phyloP scores from a whole-genome alignment of 2,329 filamentous ascomycete genomes.

The Ascochyta viciae-villosae region DNA sequence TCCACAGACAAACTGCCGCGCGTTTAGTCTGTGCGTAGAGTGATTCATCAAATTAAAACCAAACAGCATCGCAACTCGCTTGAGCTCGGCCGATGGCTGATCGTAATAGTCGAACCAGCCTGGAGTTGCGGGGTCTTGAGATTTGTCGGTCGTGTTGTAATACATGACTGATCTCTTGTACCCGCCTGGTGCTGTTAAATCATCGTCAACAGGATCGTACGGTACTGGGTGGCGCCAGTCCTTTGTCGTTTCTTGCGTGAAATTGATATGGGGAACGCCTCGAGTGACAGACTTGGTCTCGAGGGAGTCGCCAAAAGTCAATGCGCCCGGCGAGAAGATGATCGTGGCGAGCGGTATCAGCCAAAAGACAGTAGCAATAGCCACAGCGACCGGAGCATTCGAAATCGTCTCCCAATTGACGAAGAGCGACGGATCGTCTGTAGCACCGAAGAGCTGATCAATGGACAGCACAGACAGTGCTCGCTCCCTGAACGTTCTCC shows the following conservation, averaged over 20 bases:
- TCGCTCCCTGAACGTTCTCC: conserved; percentile 42
- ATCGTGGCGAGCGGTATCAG: conserved; percentile 47
- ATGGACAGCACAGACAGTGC: conserved; percentile 45
- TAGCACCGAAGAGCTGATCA: conserved; percentile 45
- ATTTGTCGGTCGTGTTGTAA: conserved; percentile 45
- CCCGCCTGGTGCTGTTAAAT: conserved; percentile 29
- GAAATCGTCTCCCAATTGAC: conserved; percentile 42
- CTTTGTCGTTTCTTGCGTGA: conserved; percentile 40
- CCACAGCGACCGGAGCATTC: conserved; percentile 34
- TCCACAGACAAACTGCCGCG: conserved; percentile 47
- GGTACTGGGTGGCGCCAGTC: conserved; percentile 37
- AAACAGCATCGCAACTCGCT: conserved; percentile 38
- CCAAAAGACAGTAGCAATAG: conserved; percentile 44
- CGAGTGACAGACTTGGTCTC: conserved; percentile 24
- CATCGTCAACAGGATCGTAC: conserved; percentile 6
- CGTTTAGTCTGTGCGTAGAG: conserved; percentile 34
- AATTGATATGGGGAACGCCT: conserved; percentile 38
- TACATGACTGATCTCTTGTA: conserved; percentile 41
- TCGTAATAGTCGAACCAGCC: conserved; percentile 49
- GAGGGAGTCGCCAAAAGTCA: conserved; percentile 46
- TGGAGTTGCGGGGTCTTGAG: background rate
- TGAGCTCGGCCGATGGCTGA: conserved; percentile 40
- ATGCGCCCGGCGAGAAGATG: conserved; percentile 47
- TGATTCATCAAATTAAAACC: conserved; percentile 40
- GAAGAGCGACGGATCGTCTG: conserved; percentile 45